Evolutionary conservation across 2,329 filamentous ascomycete genomes (phyloP).

Genomic region (Tolypocladium ophioglossoides): DNA sequence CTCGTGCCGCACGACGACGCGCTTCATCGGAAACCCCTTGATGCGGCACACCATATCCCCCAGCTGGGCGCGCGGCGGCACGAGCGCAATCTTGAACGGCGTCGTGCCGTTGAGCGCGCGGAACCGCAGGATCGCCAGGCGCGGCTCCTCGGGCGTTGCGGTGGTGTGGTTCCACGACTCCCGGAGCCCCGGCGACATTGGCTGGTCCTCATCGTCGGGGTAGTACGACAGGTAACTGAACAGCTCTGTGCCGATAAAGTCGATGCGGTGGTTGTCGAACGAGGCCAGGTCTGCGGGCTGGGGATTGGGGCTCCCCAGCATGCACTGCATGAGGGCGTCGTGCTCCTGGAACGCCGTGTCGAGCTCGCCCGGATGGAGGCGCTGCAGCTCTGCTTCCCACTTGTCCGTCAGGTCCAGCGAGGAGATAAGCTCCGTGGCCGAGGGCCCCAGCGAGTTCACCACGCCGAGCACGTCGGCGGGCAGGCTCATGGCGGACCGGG

Average conservation of each 20-base stretch:
- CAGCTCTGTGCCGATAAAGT: conserved; percentile 2
- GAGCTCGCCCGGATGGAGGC: conserved; percentile 3
- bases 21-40: conserved; percentile 5
- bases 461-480: conserved; percentile 3
- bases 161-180: conserved; percentile 2
- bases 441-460: conserved; percentile 3
- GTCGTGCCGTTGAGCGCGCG: background rate
- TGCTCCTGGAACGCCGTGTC: conserved; percentile 4
- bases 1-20: conserved; percentile 3
- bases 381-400: conserved; percentile 7
- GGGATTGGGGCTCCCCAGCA: conserved; percentile 3
- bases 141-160: conserved; percentile 2
- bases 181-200: conserved; percentile 1
- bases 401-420: conserved; percentile 4
- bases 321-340: conserved; percentile 3
- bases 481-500: conserved; percentile 3
- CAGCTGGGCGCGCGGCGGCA: conserved; percentile 3
- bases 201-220: background rate
- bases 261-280: conserved; percentile 2
- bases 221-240: conserved; percentile 4
- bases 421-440: conserved; percentile 3
- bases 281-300: background rate
- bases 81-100: conserved; percentile 5
- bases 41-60: conserved; percentile 5
- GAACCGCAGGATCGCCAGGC: conserved; percentile 4